Base-by-base conservation (phyloP, 2,329 filamentous ascomycete species). In the Xylariaceae sp. region DNA sequence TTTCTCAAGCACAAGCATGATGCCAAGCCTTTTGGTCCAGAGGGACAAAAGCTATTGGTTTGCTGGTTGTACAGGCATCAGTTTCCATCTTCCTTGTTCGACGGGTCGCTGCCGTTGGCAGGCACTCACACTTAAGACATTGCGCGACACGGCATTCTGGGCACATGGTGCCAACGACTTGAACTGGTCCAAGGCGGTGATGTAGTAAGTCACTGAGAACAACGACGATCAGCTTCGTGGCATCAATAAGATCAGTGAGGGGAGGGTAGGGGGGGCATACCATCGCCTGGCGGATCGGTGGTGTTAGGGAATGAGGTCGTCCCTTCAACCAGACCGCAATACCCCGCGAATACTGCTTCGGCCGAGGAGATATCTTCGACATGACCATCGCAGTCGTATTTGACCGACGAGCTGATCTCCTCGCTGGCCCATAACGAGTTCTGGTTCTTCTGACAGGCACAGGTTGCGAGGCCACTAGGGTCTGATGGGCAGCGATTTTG, bases 1-100 rank as follows among this genome's bases (percentile, higher is more conserved):
- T 74, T 74, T 62, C 82, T 82, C 56, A 83, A 62, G 58, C 81
- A 84, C 3, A 74, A 75, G 59, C 81, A 83, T 0, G 80, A 82
- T 0, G 80, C 81, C 2, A 83, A 70, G 8, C 77, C 78, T 61
- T 79, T 72, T 0, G 79, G 78, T 0, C 78, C 80, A 0, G 66
- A 64, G 0, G 77, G 78, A 50, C 81, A 83, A 34, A 76, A 55
- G n/a, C 71, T 68, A 10, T 67, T 66, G 0, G 73, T 73, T 71
- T 76, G 73, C 74, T 77, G 41, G 9, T 23, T 51, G 34, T 3
- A 17, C 23, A 56, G 58, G 51, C 10, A 47, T 65, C 44, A 64
- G 59, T 45, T n/a, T 52, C 23, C 18, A 35, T 3, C 6, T 47
- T 4, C 30, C 8, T 35, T 13, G 4, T 15, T 57, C 11, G 41